These are phyloP conservation scores for Mikania micrantha DNA, from an alignment of 129 eudicot species.

Conservation along the genomic window DNA sequence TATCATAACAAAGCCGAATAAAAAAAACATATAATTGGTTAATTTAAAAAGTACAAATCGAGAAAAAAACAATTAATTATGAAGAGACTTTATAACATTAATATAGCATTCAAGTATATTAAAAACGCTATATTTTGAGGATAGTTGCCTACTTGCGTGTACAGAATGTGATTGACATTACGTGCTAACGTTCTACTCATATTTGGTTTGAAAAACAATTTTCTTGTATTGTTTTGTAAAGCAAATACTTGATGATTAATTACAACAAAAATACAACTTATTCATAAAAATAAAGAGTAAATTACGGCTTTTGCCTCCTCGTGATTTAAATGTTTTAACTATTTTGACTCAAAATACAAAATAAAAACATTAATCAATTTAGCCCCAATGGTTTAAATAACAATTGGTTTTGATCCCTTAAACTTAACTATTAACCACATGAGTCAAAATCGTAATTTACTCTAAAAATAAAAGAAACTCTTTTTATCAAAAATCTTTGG, in stretches of 20 bases:
- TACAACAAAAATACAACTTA: not conserved
- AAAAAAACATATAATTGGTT: no score
- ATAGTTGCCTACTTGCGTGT: constrained; percentile 25
- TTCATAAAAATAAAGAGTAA: not conserved
- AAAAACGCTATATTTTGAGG: not conserved
- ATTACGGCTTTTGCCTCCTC: no score
- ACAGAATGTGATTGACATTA: not conserved
- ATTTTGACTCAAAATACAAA: no score
- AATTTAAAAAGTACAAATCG: not conserved
- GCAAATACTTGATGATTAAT: not conserved
- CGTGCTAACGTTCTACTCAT: not conserved
- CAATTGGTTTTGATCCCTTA: no score
- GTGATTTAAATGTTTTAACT: no score
- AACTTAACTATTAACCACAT: no score
- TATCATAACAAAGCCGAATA: no score
- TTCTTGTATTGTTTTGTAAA: not conserved
- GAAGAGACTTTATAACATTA: not conserved
- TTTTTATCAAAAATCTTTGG: no score
- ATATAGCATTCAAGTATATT: no score
- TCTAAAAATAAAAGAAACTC: not conserved
- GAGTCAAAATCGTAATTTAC: no score
- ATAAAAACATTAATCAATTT: no score
- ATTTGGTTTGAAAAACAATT: not conserved
- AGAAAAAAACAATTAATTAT: not conserved
- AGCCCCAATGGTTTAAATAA: no score